Percentiles rank a stretch among this genome's conserved stretches.
Conservation (phyloP, 257 asterid genomes). For the Solanum gracilifrons region DNA sequence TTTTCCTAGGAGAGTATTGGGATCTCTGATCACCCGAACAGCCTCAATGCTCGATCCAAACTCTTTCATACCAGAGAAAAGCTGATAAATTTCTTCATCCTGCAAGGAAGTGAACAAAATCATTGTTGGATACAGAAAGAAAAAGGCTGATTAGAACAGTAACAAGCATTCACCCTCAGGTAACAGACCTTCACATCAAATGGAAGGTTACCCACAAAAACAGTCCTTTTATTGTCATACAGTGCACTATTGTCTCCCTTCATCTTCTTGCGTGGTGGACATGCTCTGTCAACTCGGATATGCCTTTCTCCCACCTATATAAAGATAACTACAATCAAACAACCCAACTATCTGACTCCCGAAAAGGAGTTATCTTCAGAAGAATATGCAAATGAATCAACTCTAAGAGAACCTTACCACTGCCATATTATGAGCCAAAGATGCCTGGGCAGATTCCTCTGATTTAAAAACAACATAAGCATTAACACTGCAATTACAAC, state of each 20-base stretch:
- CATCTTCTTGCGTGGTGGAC: constrained; percentile 95
- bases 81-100: constrained; percentile 88
- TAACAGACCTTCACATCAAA: constrained; percentile 75
- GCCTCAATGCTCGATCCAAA: constrained; percentile 74
- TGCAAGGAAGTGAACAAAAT: constrained; percentile 11
- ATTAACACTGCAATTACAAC: constrained; percentile 57
- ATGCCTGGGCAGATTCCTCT: constrained; percentile 80
- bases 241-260: constrained; percentile 57
- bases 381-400: not conserved
- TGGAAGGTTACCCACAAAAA: constrained; percentile 90
- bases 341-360: not conserved
- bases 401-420: constrained; percentile 36
- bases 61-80: constrained; percentile 53
- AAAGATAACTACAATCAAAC: constrained; percentile 5
- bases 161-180: not conserved
- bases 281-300: constrained; percentile 91
- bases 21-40: constrained; percentile 79
- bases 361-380: not conserved
- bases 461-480: constrained; percentile 80
- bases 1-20: constrained; percentile 80
- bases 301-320: constrained; percentile 81
- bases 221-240: constrained; percentile 73
- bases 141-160: not conserved
- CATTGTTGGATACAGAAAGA: not conserved
- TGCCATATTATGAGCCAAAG: constrained; percentile 84